Conservation (phyloP, 352 stramenopile genomes). For the Pythium volutum region DNA sequence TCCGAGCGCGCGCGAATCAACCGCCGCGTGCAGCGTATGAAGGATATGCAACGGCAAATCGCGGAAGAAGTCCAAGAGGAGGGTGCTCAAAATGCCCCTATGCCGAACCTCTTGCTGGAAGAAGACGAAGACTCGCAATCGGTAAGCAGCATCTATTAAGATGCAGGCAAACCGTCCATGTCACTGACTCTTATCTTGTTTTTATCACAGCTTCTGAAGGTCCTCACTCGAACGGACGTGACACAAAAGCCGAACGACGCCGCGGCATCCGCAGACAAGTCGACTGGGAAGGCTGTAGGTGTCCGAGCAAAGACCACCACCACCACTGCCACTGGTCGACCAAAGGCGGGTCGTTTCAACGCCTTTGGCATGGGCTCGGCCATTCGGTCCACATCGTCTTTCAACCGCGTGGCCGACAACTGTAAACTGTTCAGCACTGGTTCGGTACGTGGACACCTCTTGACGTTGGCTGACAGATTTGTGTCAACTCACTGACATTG, state of each 20-base stretch:
- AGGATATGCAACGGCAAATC: slow-evolving; percentile 66
- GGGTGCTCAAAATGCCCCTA: slow-evolving; percentile 20
- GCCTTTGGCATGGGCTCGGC: slow-evolving; percentile 50
- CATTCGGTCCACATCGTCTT: slow-evolving; percentile 52
- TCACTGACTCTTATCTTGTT: background rate
- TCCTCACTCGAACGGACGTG: slow-evolving; percentile 60
- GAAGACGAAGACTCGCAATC: slow-evolving; percentile 81
- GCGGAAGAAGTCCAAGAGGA: slow-evolving; percentile 42
- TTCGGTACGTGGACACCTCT: slow-evolving; percentile 38
- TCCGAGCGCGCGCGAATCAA: slow-evolving; percentile 80
- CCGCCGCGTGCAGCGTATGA: slow-evolving; percentile 84
- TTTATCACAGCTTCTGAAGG: slow-evolving; percentile 46
- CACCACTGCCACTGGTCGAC: background rate
- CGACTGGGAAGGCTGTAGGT: background rate
- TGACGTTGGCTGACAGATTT: too few relatives aligned
- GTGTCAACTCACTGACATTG: slow-evolving; percentile 1
- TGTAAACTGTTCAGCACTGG: slow-evolving; percentile 68
- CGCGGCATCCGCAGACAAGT: background rate
- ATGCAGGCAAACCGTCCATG: background rate
- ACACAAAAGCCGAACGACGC: slow-evolving; percentile 4
- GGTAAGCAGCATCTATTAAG: slow-evolving; percentile 23
- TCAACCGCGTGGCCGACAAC: slow-evolving; percentile 62
- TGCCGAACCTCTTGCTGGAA: slow-evolving; percentile 66
- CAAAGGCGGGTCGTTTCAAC: slow-evolving; percentile 51
- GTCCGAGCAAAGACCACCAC: slow-evolving; percentile 4